phyloP scores from a whole-genome alignment of 345 rosid species.

The Boechera retrofracta region DNA sequence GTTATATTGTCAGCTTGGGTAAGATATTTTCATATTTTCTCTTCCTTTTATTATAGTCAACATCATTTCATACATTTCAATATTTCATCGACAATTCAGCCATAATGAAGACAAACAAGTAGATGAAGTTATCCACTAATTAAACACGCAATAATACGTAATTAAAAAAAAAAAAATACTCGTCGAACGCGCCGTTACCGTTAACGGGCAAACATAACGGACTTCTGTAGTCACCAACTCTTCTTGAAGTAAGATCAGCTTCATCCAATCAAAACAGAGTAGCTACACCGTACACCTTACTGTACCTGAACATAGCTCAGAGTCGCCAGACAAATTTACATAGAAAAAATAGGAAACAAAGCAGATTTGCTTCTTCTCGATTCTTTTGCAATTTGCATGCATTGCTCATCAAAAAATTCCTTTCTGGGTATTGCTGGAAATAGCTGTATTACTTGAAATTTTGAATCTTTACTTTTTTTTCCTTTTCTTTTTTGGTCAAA shows the following conservation, averaged over 20 bases:
- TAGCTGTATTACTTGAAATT: conserved; percentile 29
- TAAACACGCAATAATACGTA: not conserved
- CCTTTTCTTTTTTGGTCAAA: not conserved
- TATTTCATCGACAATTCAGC: not conserved
- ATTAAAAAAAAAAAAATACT: not conserved
- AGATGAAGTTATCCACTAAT: not conserved
- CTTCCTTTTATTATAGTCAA: too few relatives aligned
- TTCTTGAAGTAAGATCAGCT: conserved; percentile 60
- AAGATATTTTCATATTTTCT: not conserved
- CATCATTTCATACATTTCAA: not conserved
- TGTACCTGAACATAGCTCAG: conserved; percentile 53
- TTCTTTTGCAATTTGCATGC: conserved; percentile 33
- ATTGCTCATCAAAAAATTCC: conserved; percentile 1
- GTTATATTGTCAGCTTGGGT: not conserved
- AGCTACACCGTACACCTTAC: conserved; percentile 52
- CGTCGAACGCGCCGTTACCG: conserved; percentile 38
- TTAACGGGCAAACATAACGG: conserved; percentile 35
- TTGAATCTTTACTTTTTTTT: not conserved
- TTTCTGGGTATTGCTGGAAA: conserved; percentile 22
- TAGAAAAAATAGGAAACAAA: conserved; percentile 21
- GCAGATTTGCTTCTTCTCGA: conserved; percentile 40
- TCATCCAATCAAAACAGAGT: conserved; percentile 82
- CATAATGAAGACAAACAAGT: not conserved
- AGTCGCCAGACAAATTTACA: conserved; percentile 45
- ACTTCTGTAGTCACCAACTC: conserved; percentile 55